Evolutionary conservation across 2,329 filamentous ascomycete species (phyloP).

Genomic region (Ophiostoma fasciatum): DNA sequence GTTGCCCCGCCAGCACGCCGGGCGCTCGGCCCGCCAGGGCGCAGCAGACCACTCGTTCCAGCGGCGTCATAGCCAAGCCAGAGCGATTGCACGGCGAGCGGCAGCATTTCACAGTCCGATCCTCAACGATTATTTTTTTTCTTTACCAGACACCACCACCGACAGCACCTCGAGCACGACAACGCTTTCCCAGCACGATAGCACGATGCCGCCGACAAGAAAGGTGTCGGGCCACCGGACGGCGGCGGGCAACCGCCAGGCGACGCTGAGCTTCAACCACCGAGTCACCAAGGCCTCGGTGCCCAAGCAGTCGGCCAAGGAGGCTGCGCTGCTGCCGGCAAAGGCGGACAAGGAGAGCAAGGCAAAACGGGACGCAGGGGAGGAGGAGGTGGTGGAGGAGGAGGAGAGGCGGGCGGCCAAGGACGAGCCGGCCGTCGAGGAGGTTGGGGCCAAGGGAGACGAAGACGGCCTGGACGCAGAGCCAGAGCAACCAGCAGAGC

Average conservation of each 20-base stretch:
- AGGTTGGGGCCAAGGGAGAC: not conserved
- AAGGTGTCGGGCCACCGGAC: conserved; percentile 28
- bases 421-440: not conserved
- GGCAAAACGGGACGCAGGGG: conserved; percentile 14
- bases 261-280: conserved; percentile 43
- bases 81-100: no score
- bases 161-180: not conserved
- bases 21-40: not conserved
- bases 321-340: conserved; percentile 18
- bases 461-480: conserved; percentile 6
- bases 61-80: no score
- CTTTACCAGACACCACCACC: not conserved
- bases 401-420: not conserved
- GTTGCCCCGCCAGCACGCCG: conserved; percentile 36
- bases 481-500: conserved; percentile 15
- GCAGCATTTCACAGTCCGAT: not conserved
- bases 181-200: not conserved
- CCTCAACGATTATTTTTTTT: no score
- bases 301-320: conserved; percentile 29
- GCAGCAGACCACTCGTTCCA: not conserved
- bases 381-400: conserved; percentile 6
- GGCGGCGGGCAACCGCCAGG: no score
- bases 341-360: conserved; percentile 11
- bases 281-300: conserved; percentile 37
- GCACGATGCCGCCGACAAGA: conserved; percentile 31